phyloP scores from a whole-genome alignment of 257 asterid genomes.

The Phtheirospermum japonicum region DNA sequence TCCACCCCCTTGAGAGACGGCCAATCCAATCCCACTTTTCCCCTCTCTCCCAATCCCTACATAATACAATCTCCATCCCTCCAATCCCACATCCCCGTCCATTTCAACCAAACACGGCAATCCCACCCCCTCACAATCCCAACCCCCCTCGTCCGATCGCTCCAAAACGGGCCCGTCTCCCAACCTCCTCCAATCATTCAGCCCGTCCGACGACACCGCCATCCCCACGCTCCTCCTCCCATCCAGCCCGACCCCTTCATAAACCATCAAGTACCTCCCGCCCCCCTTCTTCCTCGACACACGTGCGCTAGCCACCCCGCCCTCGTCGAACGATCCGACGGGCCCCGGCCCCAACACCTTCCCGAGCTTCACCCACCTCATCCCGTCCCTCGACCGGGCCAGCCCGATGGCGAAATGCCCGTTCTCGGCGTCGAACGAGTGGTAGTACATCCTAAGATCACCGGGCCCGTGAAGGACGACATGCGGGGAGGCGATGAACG shows the following conservation, averaged over 20 bases:
- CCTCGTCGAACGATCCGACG: slow-evolving; percentile 55
- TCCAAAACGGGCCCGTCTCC: slow-evolving; percentile 44
- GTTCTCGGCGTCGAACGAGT: slow-evolving; percentile 51
- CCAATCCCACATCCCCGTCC: slow-evolving; percentile 53
- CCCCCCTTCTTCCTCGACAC: slow-evolving; percentile 53
- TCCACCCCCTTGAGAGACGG: slow-evolving; percentile 52
- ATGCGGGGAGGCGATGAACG: slow-evolving; percentile 71
- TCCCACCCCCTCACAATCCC: slow-evolving; percentile 89
- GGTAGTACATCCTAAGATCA: slow-evolving; percentile 86
- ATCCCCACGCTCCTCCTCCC: slow-evolving; percentile 61
- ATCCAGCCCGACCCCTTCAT: slow-evolving; percentile 61
- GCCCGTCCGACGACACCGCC: slow-evolving; percentile 64
- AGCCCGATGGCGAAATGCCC: slow-evolving; percentile 52
- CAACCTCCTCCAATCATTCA: slow-evolving; percentile 69
- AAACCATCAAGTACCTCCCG: slow-evolving; percentile 76
- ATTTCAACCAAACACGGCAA: slow-evolving; percentile 71
- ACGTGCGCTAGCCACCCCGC: slow-evolving; percentile 51
- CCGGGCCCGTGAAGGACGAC: slow-evolving; percentile 63
- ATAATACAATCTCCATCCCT: slow-evolving; percentile 84
- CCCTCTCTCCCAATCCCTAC: slow-evolving; percentile 76
- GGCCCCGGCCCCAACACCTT: slow-evolving; percentile 50
- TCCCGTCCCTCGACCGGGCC: slow-evolving; percentile 89
- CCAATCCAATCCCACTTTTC: slow-evolving; percentile 79
- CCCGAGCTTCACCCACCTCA: slow-evolving; percentile 82
- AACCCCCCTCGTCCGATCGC: slow-evolving; percentile 46